A percentile compares a stretch with the other conserved stretches of the same genome.
Evolutionary conservation across 2,329 filamentous ascomycete genomes (phyloP).

Genomic region (Fulvia fulva): DNA sequence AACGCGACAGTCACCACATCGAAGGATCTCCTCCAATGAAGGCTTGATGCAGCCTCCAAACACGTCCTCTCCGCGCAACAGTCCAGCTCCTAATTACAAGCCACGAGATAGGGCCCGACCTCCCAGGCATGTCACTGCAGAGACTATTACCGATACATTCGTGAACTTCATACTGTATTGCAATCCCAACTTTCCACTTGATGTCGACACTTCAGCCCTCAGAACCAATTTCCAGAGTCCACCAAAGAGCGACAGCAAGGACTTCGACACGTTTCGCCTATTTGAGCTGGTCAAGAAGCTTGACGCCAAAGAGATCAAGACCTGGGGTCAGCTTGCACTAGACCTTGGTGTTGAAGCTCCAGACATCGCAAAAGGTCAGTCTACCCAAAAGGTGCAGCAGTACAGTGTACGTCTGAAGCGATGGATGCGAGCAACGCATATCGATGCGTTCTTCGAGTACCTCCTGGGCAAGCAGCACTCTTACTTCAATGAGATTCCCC

Average conservation of each 20-base stretch:
- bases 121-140: slow-evolving; percentile 61
- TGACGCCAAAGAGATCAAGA: slow-evolving; percentile 80
- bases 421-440: slow-evolving; percentile 96
- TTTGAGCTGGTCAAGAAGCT: slow-evolving; percentile 76
- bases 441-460: slow-evolving; percentile 92
- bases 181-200: slow-evolving; percentile 73
- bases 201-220: slow-evolving; percentile 66
- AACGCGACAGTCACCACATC: slow-evolving; percentile 8
- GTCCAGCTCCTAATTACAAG: slow-evolving; percentile 25
- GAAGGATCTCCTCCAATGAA: slow-evolving; percentile 16
- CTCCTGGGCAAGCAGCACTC: slow-evolving; percentile 71
- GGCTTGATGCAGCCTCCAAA: slow-evolving; percentile 24
- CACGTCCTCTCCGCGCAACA: slow-evolving; percentile 19
- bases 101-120: slow-evolving; percentile 58
- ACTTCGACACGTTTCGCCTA: slow-evolving; percentile 72
- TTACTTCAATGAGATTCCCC: slow-evolving; percentile 76
- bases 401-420: slow-evolving; percentile 89
- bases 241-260: slow-evolving; percentile 83
- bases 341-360: slow-evolving; percentile 86
- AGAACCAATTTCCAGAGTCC: slow-evolving; percentile 73
- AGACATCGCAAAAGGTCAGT: slow-evolving; percentile 69
- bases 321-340: slow-evolving; percentile 83
- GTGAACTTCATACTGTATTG: slow-evolving; percentile 83
- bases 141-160: slow-evolving; percentile 76
- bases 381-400: slow-evolving; percentile 89